Evolutionary conservation across 805 yeast species (phyloP).

Genomic region (Schizosaccharomyces pombe): ASM294v3 CU329670.1:3537501-3538000

Average conservation of each 20-base stretch:
- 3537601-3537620: background rate
- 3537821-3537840: too few relatives aligned
- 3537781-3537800: background rate
- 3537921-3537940: too few relatives aligned
- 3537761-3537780: background rate
- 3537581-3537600: constrained; percentile 1
- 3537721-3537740: background rate
- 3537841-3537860: too few relatives aligned
- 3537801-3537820: too few relatives aligned
- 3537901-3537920: too few relatives aligned
- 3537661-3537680: background rate
- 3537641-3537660: background rate
- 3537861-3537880: too few relatives aligned
- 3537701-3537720: background rate
- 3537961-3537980: background rate
- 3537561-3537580: background rate
- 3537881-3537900: too few relatives aligned
- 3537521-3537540: background rate
- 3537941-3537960: background rate
- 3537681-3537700: background rate
- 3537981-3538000: background rate
- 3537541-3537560: background rate
- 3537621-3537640: background rate
- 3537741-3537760: background rate
- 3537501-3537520: background rate